Base-by-base conservation (phyloP, 2,329 filamentous ascomycete genomes). In the Verticillium tricorpus region DNA sequence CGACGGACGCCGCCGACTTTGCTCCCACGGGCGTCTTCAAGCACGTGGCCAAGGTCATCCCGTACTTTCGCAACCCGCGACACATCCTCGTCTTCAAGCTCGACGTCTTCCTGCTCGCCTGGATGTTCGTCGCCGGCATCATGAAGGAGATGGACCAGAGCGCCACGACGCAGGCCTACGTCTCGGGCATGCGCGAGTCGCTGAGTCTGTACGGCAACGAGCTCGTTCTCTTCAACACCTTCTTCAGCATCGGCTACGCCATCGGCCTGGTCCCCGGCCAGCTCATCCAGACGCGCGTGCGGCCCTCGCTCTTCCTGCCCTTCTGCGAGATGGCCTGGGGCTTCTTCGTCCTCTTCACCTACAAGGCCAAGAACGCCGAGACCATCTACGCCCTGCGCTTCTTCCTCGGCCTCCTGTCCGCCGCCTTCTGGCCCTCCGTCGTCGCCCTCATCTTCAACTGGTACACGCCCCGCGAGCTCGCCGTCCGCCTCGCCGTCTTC, bases 391-490 rank as follows among this genome's bases (percentile, higher is more conserved):
- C 68, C 2, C 63, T 76, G 15, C 68, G 74, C 1, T 77, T 77
- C 60, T 73, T 74, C 62, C 66, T 75, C n/a, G 73, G 73, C 0
- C 66, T 74, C 9, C 71, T 74, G 39, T 72, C 71, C 35, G 69
- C 70, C 1, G 70, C 69, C 12, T 74, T 71, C 4, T 75, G 71
- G 65, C 71, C 73, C 1, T 70, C 69, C 1, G 66, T 74, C 19
- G 71, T 72, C 19, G 64, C 79, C 58, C 75, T 81, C 37, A 73
- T 83, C 6, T 77, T 77, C 25, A 77, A 80, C 60, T 83, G 79
- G 73, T 83, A 83, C 69, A 81, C 79, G 0, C 74, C 79, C 19
- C 76, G 76, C 64, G 74, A 76, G 66, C 65, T 77, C 50, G 67
- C 72, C 39, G 65, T 73, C 31, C 71, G 77, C 52, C 71, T 80